Evolutionary conservation across 495 filamentous ascomycete species (phyloP).

Genomic region (Astrocystis sublimbata): DNA sequence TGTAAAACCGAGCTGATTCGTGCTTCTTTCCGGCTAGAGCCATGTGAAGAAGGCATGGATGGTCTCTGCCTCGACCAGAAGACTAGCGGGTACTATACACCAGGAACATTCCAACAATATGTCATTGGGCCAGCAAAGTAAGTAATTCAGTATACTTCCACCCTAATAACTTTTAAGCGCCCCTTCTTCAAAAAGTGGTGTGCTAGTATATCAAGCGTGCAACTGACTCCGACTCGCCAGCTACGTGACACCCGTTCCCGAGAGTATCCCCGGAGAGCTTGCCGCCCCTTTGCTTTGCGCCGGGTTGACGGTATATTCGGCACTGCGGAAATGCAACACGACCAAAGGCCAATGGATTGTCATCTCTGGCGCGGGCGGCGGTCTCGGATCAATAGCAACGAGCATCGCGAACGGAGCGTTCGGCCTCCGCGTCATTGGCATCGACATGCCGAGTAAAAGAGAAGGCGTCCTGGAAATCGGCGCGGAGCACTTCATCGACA

Average conservation of each 20-base stretch:
- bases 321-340: constrained; percentile 59
- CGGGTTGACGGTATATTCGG: constrained; percentile 59
- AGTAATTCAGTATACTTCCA: too few species aligned
- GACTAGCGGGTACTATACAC: constrained; percentile 52
- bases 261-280: constrained; percentile 54
- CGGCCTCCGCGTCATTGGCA: constrained; percentile 66
- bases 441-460: constrained; percentile 66
- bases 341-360: constrained; percentile 64
- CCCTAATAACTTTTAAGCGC: not conserved
- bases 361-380: constrained; percentile 67
- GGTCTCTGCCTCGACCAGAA: constrained; percentile 49
- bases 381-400: constrained; percentile 66
- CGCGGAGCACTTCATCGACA: constrained; percentile 68
- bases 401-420: constrained; percentile 65
- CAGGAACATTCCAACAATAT: constrained; percentile 75
- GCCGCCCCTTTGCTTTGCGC: constrained; percentile 69
- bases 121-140: constrained; percentile 57
- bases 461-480: constrained; percentile 59
- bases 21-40: constrained; percentile 35
- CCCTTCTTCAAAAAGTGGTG: constrained; percentile 41
- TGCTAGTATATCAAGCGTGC: constrained; percentile 32
- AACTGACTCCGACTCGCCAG: constrained; percentile 47
- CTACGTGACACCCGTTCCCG: constrained; percentile 71
- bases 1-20: constrained; percentile 29
- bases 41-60: constrained; percentile 61